Base-by-base conservation (phyloP, 306 rosid genomes). In the Bauhinia variegata region DNA sequence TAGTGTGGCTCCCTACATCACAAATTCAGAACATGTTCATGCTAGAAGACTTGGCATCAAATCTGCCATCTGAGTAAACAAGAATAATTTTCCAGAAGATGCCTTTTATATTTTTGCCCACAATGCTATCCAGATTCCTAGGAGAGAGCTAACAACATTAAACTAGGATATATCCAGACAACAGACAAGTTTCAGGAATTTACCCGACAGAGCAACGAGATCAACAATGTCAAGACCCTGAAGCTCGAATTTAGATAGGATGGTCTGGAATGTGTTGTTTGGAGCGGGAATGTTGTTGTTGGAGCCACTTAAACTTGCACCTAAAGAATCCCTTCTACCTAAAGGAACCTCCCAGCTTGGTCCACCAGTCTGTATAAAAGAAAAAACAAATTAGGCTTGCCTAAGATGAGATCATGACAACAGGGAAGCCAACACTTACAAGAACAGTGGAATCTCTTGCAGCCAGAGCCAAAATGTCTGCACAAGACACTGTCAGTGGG, bases 131-230 rank as follows among this genome's bases (percentile, higher is more conserved):
- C 28, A 23, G 28, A 23, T 23, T 23, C 28, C 41, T 36, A 2
- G 41, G 6, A 36, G 41, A 36, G 9, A 5, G 9, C 9, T 5
- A 36, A 36, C 5, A 37, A 12, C 49, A 32, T 50, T 38, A 38
- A 49, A 12, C 14, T 39, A 7, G 38, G 41, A 58, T 51, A 0
- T 5, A n/a, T n/a, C n/a, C n/a, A n/a, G n/a, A n/a, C n/a, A n/a
- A 0, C 0, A 39, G 34, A 36, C 36, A 69, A 72, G 57, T 63
- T 42, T 3, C 50, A 65, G 54, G 55, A 57, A n/a, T 54, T 1
- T 77, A 93, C 99, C 97, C 13, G 97, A 90, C n/a, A 93, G 79
- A 18, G 99, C 85, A 69, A 93, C 99, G 44, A 93, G 90, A 79
- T 90, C 97, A 68, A 86, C 82, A 38, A 88, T 65, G 75, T 93